A percentile compares a stretch with the other conserved stretches of the same genome.
Evolutionary conservation across 2,329 filamentous ascomycete species (phyloP).

Genomic region (Nigrospora oryzae): DNA sequence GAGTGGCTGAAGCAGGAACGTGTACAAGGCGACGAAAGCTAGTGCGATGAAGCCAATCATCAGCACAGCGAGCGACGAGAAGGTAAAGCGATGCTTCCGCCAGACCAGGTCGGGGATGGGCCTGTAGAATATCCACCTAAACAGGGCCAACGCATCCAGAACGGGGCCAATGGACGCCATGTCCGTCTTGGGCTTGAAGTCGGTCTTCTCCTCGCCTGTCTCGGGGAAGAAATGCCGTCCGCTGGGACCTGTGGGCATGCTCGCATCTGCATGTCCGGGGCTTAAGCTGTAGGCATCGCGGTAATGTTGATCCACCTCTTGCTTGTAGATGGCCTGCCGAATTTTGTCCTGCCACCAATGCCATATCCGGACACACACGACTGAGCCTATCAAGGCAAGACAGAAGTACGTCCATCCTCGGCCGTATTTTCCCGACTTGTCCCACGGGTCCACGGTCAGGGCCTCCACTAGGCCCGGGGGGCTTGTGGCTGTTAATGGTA

Average conservation of each 20-base stretch:
- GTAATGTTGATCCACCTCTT: constrained; percentile 63
- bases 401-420: constrained; percentile 86
- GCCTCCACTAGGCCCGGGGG: constrained; percentile 55
- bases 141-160: constrained; percentile 74
- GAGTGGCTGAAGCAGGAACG: constrained; percentile 78
- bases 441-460: constrained; percentile 68
- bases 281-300: constrained; percentile 43
- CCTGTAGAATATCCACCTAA: constrained; percentile 82
- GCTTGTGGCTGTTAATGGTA: constrained; percentile 51
- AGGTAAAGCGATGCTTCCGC: constrained; percentile 62
- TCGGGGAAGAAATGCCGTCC: constrained; percentile 71
- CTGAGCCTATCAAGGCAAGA: constrained; percentile 58
- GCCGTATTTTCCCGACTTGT: constrained; percentile 74
- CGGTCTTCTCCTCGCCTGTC: constrained; percentile 45
- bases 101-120: constrained; percentile 68
- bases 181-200: constrained; percentile 59
- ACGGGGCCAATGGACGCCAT: constrained; percentile 66
- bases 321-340: constrained; percentile 79
- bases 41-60: constrained; percentile 60
- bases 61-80: constrained; percentile 70
- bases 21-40: constrained; percentile 69
- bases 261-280: constrained; percentile 34
- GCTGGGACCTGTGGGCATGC: constrained; percentile 38
- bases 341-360: constrained; percentile 93
- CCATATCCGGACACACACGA: constrained; percentile 67